Conservation (phyloP, 192 early-diverging fungal genomes). For the Linderina pennispora region DNA sequence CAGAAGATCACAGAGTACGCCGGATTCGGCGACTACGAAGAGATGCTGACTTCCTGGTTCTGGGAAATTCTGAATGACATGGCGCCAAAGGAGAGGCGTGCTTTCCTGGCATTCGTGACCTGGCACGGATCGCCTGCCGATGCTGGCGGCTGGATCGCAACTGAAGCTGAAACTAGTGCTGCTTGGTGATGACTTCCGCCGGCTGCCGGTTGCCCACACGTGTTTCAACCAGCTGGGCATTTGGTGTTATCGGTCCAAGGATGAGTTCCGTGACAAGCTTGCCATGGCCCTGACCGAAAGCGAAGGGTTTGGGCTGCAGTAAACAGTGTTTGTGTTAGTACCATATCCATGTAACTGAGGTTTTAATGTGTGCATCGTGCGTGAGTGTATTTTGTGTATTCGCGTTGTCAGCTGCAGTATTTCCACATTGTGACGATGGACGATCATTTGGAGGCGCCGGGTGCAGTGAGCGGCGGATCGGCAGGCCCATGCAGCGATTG, state of each 20-base stretch:
- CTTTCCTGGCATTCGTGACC: conserved; percentile 82
- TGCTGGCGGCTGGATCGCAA: conserved; percentile 52
- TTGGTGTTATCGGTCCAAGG: conserved; percentile 63
- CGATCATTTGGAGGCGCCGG: too few species aligned
- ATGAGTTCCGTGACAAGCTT: conserved; percentile 64
- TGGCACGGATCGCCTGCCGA: conserved; percentile 89
- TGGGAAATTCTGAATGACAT: conserved; percentile 77
- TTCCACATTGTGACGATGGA: too few species aligned
- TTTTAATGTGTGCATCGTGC: not conserved
- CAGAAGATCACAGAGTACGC: conserved; percentile 46
- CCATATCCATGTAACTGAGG: not conserved
- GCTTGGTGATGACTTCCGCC: conserved; percentile 53
- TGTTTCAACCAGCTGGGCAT: conserved; percentile 91
- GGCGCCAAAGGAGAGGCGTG: conserved; percentile 56
- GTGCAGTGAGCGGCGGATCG: too few species aligned
- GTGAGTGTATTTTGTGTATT: too few species aligned
- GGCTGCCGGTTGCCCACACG: conserved; percentile 87
- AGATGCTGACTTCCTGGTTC: conserved; percentile 57
- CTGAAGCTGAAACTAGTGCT: conserved; percentile 66
- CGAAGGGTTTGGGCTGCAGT: conserved; percentile 71
- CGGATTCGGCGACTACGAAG: conserved; percentile 31
- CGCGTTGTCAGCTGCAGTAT: too few species aligned
- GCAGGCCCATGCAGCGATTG: too few species aligned
- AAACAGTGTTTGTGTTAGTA: conserved; percentile 4
- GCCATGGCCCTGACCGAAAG: conserved; percentile 70